Evolutionary conservation across 2,329 filamentous ascomycete genomes (phyloP).

Genomic region (Hypoxylon sp.): DNA sequence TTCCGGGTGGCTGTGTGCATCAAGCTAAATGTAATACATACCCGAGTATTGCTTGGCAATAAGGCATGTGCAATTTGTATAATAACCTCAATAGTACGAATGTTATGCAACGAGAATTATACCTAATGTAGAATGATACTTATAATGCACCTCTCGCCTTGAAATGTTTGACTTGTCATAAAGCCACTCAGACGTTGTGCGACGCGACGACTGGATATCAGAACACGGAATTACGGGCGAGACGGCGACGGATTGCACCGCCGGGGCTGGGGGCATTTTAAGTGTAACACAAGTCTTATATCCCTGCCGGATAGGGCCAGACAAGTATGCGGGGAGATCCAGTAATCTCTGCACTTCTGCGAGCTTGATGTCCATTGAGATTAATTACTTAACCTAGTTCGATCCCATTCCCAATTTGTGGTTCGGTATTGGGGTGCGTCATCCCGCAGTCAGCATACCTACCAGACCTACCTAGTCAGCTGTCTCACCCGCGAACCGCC

Average conservation of each 20-base stretch:
- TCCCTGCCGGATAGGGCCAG: conserved; percentile 12
- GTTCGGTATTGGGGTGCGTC: conserved; percentile 35
- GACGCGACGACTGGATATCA: background rate
- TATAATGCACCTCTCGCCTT: background rate
- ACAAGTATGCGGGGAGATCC: conserved; percentile 29
- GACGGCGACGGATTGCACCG: background rate
- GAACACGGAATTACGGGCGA: background rate
- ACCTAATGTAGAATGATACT: no score
- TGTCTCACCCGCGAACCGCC: conserved; percentile 16
- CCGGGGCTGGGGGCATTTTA: conserved; percentile 10
- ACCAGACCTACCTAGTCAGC: no score
- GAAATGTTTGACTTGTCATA: conserved; percentile 7
- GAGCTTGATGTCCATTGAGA: background rate
- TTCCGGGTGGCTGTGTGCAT: conserved; percentile 2
- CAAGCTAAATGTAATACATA: background rate
- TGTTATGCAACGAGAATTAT: background rate
- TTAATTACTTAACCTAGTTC: conserved; percentile 2
- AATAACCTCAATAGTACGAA: no score
- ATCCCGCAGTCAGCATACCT: conserved; percentile 28
- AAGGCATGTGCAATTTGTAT: background rate
- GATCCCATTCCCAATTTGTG: conserved; percentile 25
- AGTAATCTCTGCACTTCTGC: conserved; percentile 15
- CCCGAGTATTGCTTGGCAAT: background rate
- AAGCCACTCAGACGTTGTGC: conserved; percentile 6
- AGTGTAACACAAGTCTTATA: background rate